These are phyloP conservation scores for Suillus tomentosus DNA, from an alignment of 768 basidiomycete genomes.

Conservation along the genomic window DNA sequence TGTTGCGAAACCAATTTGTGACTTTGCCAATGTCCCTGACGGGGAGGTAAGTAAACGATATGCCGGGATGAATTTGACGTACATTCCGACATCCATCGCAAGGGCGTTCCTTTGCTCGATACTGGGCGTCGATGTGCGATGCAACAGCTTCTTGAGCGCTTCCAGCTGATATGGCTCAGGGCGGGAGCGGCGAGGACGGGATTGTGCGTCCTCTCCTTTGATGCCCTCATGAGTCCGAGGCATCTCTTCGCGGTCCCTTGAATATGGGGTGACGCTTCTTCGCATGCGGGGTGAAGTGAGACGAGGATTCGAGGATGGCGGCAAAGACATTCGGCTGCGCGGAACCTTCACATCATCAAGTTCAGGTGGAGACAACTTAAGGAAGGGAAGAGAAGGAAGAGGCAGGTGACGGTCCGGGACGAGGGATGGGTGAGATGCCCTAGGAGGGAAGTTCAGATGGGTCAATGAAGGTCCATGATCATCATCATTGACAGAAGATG, in stretches of 20 bases:
- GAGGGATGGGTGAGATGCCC: conserved; percentile 35
- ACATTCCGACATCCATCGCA: conserved; percentile 79
- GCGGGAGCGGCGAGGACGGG: conserved; percentile 69
- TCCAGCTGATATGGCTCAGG: conserved; percentile 80
- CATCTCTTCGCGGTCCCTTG: conserved; percentile 29
- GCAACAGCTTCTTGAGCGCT: conserved; percentile 69
- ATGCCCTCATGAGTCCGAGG: conserved; percentile 21
- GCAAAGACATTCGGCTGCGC: conserved; percentile 34
- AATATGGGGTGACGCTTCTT: conserved; percentile 29
- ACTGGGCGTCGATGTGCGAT: conserved; percentile 69
- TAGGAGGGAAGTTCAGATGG: conserved; percentile 25
- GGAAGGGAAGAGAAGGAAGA: conserved; percentile 9
- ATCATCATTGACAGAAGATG: conserved; percentile 8
- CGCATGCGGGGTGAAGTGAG: conserved; percentile 33
- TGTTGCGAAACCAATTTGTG: conserved; percentile 87
- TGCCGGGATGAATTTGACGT: conserved; percentile 28
- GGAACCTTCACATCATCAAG: conserved; percentile 23
- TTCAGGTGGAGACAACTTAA: conserved; percentile 18
- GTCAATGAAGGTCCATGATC: conserved; percentile 13
- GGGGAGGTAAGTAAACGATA: conserved; percentile 17
- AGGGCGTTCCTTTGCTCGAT: conserved; percentile 79
- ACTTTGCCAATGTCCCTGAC: conserved; percentile 79
- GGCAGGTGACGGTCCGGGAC: conserved; percentile 24
- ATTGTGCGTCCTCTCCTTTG: conserved; percentile 35
- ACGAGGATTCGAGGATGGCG: conserved; percentile 30